A percentile compares a stretch with the other conserved stretches of the same genome.
Conservation (phyloP, 2,329 filamentous ascomycete species). For the Chalaropsis ovoidea region DNA sequence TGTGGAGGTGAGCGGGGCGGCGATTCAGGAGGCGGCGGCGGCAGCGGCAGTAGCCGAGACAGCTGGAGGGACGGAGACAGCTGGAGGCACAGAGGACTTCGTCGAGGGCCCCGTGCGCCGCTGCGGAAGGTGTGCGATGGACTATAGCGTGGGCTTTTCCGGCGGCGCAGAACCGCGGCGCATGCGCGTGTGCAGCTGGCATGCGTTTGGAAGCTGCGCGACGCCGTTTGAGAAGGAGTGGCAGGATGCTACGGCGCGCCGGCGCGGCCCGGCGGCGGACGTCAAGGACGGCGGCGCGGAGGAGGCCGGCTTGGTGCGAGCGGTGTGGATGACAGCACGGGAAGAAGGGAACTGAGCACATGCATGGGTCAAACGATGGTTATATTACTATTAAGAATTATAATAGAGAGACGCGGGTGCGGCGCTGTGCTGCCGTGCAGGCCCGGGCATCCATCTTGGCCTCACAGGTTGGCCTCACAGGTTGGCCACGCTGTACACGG, state of each 20-base stretch:
- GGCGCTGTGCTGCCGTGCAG: background rate
- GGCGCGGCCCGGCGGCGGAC: background rate
- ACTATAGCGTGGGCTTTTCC: slow-evolving; percentile 6
- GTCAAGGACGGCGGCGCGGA: slow-evolving; percentile 1
- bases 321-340: slow-evolving; percentile 11
- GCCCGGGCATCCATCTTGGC: background rate
- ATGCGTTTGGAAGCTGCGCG: slow-evolving; percentile 17
- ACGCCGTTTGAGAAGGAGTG: slow-evolving; percentile 18
- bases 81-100: background rate
- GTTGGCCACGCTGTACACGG: slow-evolving; percentile 3
- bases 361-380: background rate
- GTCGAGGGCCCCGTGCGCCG: background rate
- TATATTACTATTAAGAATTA: background rate
- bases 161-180: background rate
- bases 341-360: background rate
- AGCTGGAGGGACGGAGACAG: too few relatives aligned
- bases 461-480: background rate
- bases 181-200: slow-evolving; percentile 13
- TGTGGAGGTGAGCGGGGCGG: slow-evolving; percentile 5
- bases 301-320: slow-evolving; percentile 14
- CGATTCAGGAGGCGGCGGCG: slow-evolving; percentile 1
- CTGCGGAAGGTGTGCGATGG: slow-evolving; percentile 14
- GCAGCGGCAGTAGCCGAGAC: background rate
- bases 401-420: background rate
- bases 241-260: slow-evolving; percentile 12